Percentiles rank a stretch among this genome's conserved stretches.
Conservation (phyloP, 768 basidiomycete genomes). For the Termitomyces sp. region DNA sequence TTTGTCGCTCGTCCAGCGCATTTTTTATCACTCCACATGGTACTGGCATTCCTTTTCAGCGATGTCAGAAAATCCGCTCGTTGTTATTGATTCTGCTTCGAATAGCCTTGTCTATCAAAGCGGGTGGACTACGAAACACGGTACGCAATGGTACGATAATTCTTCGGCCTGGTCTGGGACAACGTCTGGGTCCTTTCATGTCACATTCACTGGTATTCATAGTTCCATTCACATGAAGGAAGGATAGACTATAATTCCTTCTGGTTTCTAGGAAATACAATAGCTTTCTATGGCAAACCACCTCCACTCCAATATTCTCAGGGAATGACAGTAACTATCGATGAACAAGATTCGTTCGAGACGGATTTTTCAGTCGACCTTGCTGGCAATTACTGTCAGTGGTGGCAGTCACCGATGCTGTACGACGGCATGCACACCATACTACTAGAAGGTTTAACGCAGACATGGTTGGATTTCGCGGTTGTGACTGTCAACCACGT, state of each 20-base stretch:
- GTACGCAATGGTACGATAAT: not conserved
- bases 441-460: not conserved
- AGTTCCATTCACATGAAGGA: not conserved
- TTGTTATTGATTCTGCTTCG: not conserved
- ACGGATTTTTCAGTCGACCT: not conserved
- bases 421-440: not conserved
- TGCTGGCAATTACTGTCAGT: constrained; percentile 3
- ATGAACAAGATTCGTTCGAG: not conserved
- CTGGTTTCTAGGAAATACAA: not conserved
- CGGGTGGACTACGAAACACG: not conserved
- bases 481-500: not conserved
- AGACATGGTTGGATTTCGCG: not conserved
- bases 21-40: not conserved
- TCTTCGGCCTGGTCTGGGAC: not conserved
- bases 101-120: not conserved
- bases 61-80: not conserved
- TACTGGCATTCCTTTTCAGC: not conserved
- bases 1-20: not conserved
- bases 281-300: not conserved
- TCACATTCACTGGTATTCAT: constrained; percentile 1
- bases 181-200: not conserved
- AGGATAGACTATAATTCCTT: not conserved
- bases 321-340: constrained; percentile 1
- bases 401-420: constrained; percentile 2
- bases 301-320: not conserved